phyloP scores from a whole-genome alignment of 1,284 basidiomycete species.

The Tylopilus orsonianus region DNA sequence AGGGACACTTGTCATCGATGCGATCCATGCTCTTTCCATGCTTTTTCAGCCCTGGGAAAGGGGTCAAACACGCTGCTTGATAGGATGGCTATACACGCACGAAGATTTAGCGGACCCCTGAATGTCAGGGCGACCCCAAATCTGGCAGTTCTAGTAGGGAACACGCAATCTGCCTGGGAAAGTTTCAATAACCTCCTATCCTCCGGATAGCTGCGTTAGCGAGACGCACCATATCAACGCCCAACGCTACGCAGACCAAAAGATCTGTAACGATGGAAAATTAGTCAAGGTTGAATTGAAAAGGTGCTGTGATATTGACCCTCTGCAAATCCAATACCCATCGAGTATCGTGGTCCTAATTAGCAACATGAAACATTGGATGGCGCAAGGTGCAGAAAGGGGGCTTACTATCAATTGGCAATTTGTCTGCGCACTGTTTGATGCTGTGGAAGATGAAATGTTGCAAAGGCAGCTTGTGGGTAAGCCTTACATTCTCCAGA shows the following conservation, averaged over 20 bases:
- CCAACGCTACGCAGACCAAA: conserved; percentile 83
- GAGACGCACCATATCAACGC: conserved; percentile 76
- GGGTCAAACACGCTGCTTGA: conserved; percentile 6
- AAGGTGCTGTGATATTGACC: conserved; percentile 41
- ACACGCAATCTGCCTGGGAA: conserved; percentile 82
- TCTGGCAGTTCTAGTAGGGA: conserved; percentile 82
- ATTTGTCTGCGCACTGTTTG: conserved; percentile 71
- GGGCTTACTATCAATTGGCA: conserved; percentile 69
- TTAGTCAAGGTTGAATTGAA: background rate
- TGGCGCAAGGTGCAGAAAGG: background rate
- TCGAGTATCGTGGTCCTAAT: conserved; percentile 78
- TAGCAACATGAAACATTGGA: conserved; percentile 10
- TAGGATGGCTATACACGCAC: conserved; percentile 40
- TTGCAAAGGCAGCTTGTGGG: conserved; percentile 1
- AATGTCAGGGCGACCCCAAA: conserved; percentile 85
- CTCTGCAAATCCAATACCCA: conserved; percentile 89
- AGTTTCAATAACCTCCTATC: background rate
- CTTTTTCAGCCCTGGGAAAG: conserved; percentile 56
- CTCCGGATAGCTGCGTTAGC: conserved; percentile 1
- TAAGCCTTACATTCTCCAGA: conserved; percentile 74
- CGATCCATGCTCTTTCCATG: conserved; percentile 66
- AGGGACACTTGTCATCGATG: conserved; percentile 75
- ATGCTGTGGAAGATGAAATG: conserved; percentile 51
- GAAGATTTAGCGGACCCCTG: conserved; percentile 75
- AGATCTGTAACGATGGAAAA: conserved; percentile 53